phyloP scores from a whole-genome alignment of 352 stramenopile genomes.

The Phytophthora hybrid region DNA sequence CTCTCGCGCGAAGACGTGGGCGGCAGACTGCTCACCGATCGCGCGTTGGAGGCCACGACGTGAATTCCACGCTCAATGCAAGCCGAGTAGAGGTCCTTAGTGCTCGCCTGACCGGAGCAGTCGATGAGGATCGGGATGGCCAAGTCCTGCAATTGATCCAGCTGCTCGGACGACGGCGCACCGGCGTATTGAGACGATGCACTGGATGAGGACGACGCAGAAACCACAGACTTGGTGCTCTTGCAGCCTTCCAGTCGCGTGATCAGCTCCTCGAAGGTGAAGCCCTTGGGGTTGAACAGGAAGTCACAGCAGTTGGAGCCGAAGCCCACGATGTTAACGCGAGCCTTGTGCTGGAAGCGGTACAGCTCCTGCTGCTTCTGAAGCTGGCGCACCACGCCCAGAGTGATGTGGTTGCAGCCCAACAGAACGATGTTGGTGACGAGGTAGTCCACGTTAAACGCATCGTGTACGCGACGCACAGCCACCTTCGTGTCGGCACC shows the following conservation, averaged over 20 bases:
- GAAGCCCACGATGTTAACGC: slow-evolving; percentile 76
- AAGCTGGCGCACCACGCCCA: slow-evolving; percentile 69
- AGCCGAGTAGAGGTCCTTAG: slow-evolving; percentile 60
- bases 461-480: slow-evolving; percentile 80
- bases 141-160: slow-evolving; percentile 73
- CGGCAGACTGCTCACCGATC: slow-evolving; percentile 61
- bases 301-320: slow-evolving; percentile 71
- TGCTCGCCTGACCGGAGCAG: slow-evolving; percentile 67
- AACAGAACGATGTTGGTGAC: slow-evolving; percentile 79
- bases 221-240: slow-evolving; percentile 41
- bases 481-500: slow-evolving; percentile 76
- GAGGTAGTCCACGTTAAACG: slow-evolving; percentile 82
- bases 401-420: slow-evolving; percentile 77
- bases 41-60: slow-evolving; percentile 75
- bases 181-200: slow-evolving; percentile 40
- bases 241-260: slow-evolving; percentile 53
- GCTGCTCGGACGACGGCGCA: slow-evolving; percentile 54
- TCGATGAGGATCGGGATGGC: slow-evolving; percentile 77
- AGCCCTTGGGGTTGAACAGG: slow-evolving; percentile 61
- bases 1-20: slow-evolving; percentile 66
- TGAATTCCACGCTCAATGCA: slow-evolving; percentile 80
- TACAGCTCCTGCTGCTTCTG: slow-evolving; percentile 70
- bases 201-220: slow-evolving; percentile 16
- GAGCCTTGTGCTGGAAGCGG: slow-evolving; percentile 71
- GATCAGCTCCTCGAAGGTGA: slow-evolving; percentile 59